phyloP scores from a whole-genome alignment of 2,329 filamentous ascomycete genomes.

The Boeremia lycopersici region DNA sequence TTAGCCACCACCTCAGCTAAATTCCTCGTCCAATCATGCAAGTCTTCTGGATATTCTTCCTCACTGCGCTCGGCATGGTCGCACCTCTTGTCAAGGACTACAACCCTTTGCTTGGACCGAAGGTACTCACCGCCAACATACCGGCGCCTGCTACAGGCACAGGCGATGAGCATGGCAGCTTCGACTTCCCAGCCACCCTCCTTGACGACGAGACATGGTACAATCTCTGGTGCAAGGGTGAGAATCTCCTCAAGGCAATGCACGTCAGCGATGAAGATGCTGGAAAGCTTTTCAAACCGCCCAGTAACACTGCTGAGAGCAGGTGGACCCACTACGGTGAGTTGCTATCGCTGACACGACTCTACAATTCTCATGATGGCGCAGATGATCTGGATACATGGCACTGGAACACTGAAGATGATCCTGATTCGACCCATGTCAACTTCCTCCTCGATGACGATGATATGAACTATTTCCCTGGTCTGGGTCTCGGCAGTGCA shows the following conservation, averaged over 20 bases:
- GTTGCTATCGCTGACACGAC: not conserved
- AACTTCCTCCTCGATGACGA: not conserved
- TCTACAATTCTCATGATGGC: not conserved
- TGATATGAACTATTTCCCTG: not conserved
- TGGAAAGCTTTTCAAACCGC: not conserved
- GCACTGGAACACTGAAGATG: not conserved
- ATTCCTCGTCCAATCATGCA: not conserved
- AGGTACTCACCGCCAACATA: not conserved
- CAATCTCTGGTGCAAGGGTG: not conserved
- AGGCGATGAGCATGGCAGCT: not conserved
- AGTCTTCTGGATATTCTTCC: not conserved
- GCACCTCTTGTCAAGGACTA: not conserved
- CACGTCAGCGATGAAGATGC: not conserved
- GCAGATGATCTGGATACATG: not conserved
- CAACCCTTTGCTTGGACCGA: not conserved
- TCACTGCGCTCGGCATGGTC: not conserved
- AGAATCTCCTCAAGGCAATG: not conserved
- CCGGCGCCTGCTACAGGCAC: not conserved
- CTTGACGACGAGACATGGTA: not conserved
- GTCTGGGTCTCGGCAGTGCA: not conserved
- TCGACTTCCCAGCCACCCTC: not conserved
- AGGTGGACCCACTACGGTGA: not conserved
- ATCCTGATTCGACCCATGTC: not conserved
- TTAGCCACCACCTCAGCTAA: not conserved
- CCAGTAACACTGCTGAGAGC: not conserved